A percentile compares a stretch with the other conserved stretches of the same genome.
phyloP scores from a whole-genome alignment of 306 rosid genomes.

The Inga oerstediana region DNA sequence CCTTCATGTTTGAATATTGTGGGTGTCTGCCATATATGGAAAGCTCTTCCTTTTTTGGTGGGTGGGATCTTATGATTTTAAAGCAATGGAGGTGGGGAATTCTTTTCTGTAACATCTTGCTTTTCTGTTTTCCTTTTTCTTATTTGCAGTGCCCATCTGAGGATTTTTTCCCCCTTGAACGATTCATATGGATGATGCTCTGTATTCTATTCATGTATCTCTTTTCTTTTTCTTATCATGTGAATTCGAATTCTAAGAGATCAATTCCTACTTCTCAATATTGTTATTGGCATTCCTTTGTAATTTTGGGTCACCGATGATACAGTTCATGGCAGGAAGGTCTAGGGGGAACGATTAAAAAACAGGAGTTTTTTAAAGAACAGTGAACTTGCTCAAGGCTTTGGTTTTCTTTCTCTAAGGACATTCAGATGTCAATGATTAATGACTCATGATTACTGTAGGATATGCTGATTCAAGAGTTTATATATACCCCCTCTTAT shows the following conservation, averaged over 20 bases:
- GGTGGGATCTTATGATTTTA: not conserved
- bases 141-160: not conserved
- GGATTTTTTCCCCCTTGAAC: not conserved
- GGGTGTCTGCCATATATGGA: slow-evolving; percentile 32
- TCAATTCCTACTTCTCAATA: not conserved
- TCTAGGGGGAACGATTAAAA: not conserved
- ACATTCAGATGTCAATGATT: slow-evolving; percentile 17
- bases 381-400: not conserved
- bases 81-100: slow-evolving; percentile 8
- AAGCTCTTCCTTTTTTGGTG: slow-evolving; percentile 20
- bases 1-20: slow-evolving; percentile 24
- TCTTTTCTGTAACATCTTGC: slow-evolving; percentile 10
- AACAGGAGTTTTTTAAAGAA: not conserved
- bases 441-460: not conserved
- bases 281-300: too few relatives aligned
- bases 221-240: too few relatives aligned
- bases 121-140: not conserved
- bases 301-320: not conserved
- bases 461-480: slow-evolving; percentile 15
- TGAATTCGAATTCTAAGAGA: not conserved
- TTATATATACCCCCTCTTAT: not conserved
- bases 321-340: not conserved
- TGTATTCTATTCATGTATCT: not conserved
- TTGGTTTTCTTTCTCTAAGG: slow-evolving; percentile 7
- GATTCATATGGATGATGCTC: not conserved